phyloP scores from a whole-genome alignment of 306 rosid genomes.

The Rosa chinensis region DNA sequence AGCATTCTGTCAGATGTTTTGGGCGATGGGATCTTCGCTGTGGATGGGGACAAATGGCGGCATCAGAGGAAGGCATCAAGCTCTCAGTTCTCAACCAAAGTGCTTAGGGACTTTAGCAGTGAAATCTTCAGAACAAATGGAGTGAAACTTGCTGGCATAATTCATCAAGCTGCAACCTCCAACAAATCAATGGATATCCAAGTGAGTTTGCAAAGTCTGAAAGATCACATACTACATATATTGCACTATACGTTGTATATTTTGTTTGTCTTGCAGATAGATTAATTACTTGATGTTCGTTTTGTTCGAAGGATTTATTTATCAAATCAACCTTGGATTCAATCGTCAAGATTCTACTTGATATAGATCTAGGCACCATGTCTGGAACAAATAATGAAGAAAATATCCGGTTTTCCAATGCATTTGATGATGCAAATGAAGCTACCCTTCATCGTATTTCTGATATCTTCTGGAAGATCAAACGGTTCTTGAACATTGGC shows the following conservation, averaged over 20 bases:
- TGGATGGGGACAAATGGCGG: not conserved
- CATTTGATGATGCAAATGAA: conserved; percentile 28
- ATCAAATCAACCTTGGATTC: conserved; percentile 31
- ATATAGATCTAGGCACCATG: conserved; percentile 25
- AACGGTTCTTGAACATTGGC: conserved; percentile 23
- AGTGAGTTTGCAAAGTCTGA: conserved; percentile 17
- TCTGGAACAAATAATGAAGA: conserved; percentile 24
- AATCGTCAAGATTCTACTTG: conserved; percentile 18
- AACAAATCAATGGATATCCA: conserved; percentile 22
- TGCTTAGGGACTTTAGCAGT: not conserved
- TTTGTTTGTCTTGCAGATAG: too few species aligned
- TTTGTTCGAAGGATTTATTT: too few species aligned
- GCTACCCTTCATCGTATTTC: conserved; percentile 23
- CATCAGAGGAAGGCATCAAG: not conserved
- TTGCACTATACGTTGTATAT: too few species aligned
- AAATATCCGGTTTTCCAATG: conserved; percentile 3
- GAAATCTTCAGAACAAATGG: conserved; percentile 24
- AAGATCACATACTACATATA: too few species aligned
- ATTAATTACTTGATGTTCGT: too few species aligned
- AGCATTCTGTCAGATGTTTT: not conserved
- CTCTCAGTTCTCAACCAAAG: not conserved
- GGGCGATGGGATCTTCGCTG: not conserved
- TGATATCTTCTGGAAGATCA: conserved; percentile 35
- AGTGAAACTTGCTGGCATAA: conserved; percentile 21
- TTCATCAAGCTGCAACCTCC: conserved; percentile 22